phyloP scores from a whole-genome alignment of 129 eudicot species.

The Cynara cardunculus region DNA sequence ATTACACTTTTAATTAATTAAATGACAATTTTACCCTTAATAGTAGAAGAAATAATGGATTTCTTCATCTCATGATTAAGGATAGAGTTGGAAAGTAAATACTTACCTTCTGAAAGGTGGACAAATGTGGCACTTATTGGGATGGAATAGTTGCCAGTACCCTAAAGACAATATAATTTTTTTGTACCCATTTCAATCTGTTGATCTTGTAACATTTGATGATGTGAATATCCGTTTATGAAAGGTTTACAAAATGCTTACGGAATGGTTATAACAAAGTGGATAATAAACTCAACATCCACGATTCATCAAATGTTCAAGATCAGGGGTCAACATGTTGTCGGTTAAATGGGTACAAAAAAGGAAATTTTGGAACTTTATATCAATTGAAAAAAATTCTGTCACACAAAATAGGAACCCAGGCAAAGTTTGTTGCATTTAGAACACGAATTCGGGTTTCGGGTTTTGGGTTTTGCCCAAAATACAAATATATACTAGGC shows the following conservation, averaged over 20 bases:
- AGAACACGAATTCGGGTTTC: too few relatives aligned
- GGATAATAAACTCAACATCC: not conserved
- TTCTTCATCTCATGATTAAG: not conserved
- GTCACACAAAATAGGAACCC: too few relatives aligned
- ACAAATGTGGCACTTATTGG: too few relatives aligned
- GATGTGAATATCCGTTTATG: not conserved
- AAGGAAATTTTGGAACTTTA: not conserved
- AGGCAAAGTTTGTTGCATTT: not conserved
- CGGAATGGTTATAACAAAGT: too few relatives aligned
- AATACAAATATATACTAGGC: too few relatives aligned
- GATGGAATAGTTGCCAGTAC: too few relatives aligned
- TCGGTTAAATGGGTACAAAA: not conserved
- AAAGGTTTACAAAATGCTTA: too few relatives aligned
- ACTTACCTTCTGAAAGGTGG: not conserved
- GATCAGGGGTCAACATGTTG: not conserved
- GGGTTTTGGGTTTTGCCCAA: not conserved
- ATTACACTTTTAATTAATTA: not conserved
- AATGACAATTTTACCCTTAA: not conserved
- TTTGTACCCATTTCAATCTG: not conserved
- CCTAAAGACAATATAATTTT: too few relatives aligned
- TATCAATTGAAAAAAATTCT: not conserved
- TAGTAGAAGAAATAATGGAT: not conserved
- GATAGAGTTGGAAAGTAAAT: not conserved
- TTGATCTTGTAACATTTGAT: not conserved
- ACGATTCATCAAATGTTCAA: not conserved